Evolutionary conservation across 306 rosid species (phyloP).

Genomic region (Quercus ilex): DNA sequence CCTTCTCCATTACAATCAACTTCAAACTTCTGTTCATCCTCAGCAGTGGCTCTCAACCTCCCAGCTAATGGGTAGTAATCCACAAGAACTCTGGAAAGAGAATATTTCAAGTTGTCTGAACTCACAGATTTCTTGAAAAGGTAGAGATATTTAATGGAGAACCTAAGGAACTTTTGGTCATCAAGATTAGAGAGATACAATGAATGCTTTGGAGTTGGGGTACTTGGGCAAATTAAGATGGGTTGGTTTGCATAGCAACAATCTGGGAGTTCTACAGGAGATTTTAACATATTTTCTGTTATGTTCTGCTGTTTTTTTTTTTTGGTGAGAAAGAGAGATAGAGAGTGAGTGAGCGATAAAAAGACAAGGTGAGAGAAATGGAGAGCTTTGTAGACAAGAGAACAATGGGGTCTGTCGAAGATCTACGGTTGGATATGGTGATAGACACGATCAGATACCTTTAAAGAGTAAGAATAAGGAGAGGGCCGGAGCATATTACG

Average conservation of each 20-base stretch:
- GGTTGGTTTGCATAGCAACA: constrained; percentile 48
- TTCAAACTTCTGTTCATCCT: constrained; percentile 58
- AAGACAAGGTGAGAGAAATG: neutral
- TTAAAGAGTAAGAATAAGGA: constrained; percentile 1
- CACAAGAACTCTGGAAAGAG: constrained; percentile 63
- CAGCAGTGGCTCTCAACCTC: constrained; percentile 36
- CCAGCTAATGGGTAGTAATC: constrained; percentile 90
- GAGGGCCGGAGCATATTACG: constrained; percentile 21
- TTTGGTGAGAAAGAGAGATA: neutral
- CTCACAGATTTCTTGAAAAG: constrained; percentile 50
- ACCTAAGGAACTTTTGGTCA: constrained; percentile 78
- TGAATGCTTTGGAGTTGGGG: constrained; percentile 70
- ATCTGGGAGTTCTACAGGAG: constrained; percentile 63
- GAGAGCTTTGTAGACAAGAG: constrained; percentile 22
- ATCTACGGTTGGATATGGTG: constrained; percentile 35
- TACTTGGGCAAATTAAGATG: constrained; percentile 37
- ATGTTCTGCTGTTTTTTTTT: neutral
- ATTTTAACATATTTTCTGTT: constrained; percentile 33
- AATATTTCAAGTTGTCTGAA: constrained; percentile 44
- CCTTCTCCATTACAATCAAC: constrained; percentile 88
- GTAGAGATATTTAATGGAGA: constrained; percentile 70
- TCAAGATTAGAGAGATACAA: constrained; percentile 79
- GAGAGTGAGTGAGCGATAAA: constrained; percentile 11
- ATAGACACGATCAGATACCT: constrained; percentile 39
- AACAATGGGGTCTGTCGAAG: constrained; percentile 10